phyloP scores from a whole-genome alignment of 1,139 yeast species.

The Scheffersomyces illinoinensis region DNA sequence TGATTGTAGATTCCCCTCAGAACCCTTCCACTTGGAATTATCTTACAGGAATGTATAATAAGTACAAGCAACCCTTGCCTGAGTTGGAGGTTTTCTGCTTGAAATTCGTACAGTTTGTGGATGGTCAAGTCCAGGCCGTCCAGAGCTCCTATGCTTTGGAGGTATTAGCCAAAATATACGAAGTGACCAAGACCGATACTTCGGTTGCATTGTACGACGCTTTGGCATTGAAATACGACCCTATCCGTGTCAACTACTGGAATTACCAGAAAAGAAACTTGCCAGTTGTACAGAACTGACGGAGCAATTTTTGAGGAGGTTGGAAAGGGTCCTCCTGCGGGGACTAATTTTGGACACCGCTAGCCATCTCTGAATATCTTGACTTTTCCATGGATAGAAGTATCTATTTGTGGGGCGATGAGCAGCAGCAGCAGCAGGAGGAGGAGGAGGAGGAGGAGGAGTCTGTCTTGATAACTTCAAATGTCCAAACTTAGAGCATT shows the following conservation, averaged over 20 bases:
- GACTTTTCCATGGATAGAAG: neutral
- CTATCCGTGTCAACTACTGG: conserved; percentile 75
- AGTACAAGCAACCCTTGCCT: conserved; percentile 24
- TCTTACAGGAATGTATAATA: conserved; percentile 58
- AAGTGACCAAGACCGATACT: conserved; percentile 24
- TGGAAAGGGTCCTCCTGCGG: neutral
- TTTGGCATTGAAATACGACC: conserved; percentile 57
- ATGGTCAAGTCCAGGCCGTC: conserved; percentile 24
- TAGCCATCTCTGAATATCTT: neutral
- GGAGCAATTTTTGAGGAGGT: neutral
- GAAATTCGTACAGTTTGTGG: conserved; percentile 43
- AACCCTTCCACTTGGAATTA: conserved; percentile 92
- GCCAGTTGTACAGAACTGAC: neutral
- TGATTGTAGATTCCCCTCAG: conserved; percentile 66
- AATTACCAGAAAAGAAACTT: conserved; percentile 19
- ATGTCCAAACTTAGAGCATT: neutral
- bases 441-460: no score
- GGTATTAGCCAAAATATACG: conserved; percentile 53
- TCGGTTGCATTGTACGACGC: conserved; percentile 48
- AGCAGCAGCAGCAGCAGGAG: neutral
- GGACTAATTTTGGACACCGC: neutral
- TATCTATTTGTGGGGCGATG: neutral
- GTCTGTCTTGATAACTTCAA: neutral
- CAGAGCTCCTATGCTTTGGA: conserved; percentile 70
- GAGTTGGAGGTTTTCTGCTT: conserved; percentile 47